Conservation (phyloP, 2,329 filamentous ascomycete genomes). For the Ophiosphaerella herpotricha region DNA sequence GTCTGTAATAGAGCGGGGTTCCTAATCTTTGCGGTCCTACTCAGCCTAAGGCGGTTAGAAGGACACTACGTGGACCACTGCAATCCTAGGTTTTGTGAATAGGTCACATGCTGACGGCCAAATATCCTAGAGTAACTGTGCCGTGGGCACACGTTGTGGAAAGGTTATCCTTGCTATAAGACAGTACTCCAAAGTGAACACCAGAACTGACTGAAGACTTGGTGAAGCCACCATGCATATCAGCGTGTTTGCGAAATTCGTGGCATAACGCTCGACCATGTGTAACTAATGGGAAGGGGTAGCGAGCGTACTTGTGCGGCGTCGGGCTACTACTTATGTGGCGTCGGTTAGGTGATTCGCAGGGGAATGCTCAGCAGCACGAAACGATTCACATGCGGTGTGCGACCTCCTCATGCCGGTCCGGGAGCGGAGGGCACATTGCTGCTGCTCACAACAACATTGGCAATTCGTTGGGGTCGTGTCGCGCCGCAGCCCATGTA, state of each 20-base stretch:
- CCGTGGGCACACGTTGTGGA: constrained; percentile 60
- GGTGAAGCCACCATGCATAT: constrained; percentile 59
- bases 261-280: constrained; percentile 12
- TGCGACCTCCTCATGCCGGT: constrained; percentile 15
- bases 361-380: constrained; percentile 7
- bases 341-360: constrained; percentile 1
- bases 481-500: neutral
- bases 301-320: constrained; percentile 5
- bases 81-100: constrained; percentile 4
- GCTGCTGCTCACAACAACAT: neutral
- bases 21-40: no score
- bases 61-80: constrained; percentile 11
- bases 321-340: constrained; percentile 10
- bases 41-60: constrained; percentile 6
- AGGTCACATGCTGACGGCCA: constrained; percentile 5
- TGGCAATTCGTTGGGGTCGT: neutral
- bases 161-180: constrained; percentile 55
- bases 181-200: constrained; percentile 56
- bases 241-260: constrained; percentile 56
- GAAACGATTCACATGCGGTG: constrained; percentile 14
- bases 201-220: constrained; percentile 47
- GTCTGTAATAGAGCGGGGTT: no score
- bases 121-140: constrained; percentile 54
- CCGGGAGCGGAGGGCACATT: constrained; percentile 2
- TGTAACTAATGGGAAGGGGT: constrained; percentile 3